A percentile compares a stretch with the other conserved stretches of the same genome.
These are phyloP conservation scores for Heliocybe sulcata DNA, from an alignment of 1,284 basidiomycete genomes.

Conservation along the genomic window DNA sequence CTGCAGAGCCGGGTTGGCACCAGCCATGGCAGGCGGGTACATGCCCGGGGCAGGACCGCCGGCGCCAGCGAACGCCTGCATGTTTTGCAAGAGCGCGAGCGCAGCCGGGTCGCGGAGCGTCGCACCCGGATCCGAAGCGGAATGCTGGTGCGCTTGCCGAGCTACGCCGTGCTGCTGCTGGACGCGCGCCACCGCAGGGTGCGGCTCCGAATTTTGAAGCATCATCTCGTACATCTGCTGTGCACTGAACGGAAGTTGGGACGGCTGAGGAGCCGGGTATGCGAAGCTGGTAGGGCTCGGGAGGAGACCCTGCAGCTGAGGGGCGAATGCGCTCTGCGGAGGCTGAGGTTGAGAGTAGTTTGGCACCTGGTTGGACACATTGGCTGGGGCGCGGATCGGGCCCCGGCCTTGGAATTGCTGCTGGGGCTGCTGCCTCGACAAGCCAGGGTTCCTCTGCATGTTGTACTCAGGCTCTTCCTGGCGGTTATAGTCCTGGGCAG, in stretches of 20 bases:
- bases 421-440: slow-evolving; percentile 12
- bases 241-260: slow-evolving; percentile 53
- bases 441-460: slow-evolving; percentile 21
- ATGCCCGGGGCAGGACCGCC: slow-evolving; percentile 21
- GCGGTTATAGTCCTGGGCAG: slow-evolving; percentile 14
- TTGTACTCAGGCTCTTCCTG: slow-evolving; percentile 56
- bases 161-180: slow-evolving; percentile 71
- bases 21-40: slow-evolving; percentile 36
- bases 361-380: background rate
- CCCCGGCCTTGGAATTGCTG: slow-evolving; percentile 39
- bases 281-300: slow-evolving; percentile 46
- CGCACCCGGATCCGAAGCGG: slow-evolving; percentile 65
- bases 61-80: slow-evolving; percentile 38
- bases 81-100: slow-evolving; percentile 49
- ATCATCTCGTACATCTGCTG: slow-evolving; percentile 78
- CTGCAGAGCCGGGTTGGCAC: slow-evolving; percentile 26
- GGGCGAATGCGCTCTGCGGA: slow-evolving; percentile 44
- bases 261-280: slow-evolving; percentile 36
- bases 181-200: slow-evolving; percentile 60
- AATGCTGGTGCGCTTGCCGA: slow-evolving; percentile 68
- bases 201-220: slow-evolving; percentile 45
- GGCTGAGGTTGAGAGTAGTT: slow-evolving; percentile 49
- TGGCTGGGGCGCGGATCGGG: background rate
- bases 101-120: slow-evolving; percentile 60
- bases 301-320: slow-evolving; percentile 37